Base-by-base conservation (phyloP, 169 alveolate genomes). In the Babesia ovis region DNA sequence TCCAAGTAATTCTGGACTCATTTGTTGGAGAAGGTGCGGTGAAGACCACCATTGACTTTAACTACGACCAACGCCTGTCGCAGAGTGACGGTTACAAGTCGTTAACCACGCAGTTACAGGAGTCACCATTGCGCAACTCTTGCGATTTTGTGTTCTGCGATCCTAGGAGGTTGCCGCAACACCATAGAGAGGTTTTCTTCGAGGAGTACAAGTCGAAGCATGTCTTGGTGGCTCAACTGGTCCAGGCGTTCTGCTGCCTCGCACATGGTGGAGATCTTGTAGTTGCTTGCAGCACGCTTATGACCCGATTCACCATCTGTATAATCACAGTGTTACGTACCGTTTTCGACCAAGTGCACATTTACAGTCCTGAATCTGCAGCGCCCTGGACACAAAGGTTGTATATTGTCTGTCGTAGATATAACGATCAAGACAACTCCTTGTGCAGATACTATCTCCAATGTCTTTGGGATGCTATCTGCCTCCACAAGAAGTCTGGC, bases 391-490 rank as follows among this genome's bases (percentile, higher is more conserved):
- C 93, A 23, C 77, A 71, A 39, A 55, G 77, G 20, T 14, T 37
- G 42, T 76, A 80, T 70, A 55, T 87, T 18, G 55, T 87, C 31
- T 85, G 93, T 57, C 50, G 77, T 3, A 68, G 83, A 25, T 87
- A 75, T 73, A 87, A 82, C 45, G 93, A 85, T 22, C 22, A 56
- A 57, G 74, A 77, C 20, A 81, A 87, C 68, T 60, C 85, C 34
- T 48, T 81, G 35, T 79, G 87, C 23, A 58, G 93, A 4, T 92
- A 87, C 60, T 87, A 71, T 58, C 48, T 85, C 42, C 93, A 87
- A 53, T 87, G 82, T 62, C 72, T 87, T 20, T 87, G 93, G 93
- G 92, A 87, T 61, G 87, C 90, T 39, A 61, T 68, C 6, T 85
- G 79, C 27, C 81, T 80, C 9, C 85, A 85, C 61, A 68, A 73